Base-by-base conservation (phyloP, 2,329 filamentous ascomycete genomes). In the Cryphonectria carpinicola region DNA sequence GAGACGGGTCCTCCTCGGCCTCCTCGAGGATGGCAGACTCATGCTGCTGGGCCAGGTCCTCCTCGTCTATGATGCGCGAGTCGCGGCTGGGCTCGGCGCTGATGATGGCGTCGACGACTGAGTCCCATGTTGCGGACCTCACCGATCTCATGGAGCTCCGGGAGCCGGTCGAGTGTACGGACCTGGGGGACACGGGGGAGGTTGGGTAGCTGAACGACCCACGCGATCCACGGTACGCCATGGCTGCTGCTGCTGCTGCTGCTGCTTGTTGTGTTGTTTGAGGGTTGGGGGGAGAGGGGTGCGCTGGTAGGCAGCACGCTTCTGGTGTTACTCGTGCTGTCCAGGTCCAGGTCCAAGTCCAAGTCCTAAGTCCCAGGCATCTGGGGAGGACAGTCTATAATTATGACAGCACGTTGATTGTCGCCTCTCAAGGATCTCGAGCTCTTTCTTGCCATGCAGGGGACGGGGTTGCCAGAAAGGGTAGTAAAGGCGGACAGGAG, bases 51-150 rank as follows among this genome's bases (percentile, higher is more conserved):
- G n/a, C 39, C 6, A 52, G 28, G 4, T 52, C 56, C 5, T 68
- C 66, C 41, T 68, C 66, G 56, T 25, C 5, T 17, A 68, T 63
- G 32, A 37, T n/a, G 14, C 58, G 41, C 41, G 66, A 68, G 58
- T 68, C 60, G 4, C 66, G 66, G 56, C 25, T 61, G 22, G 58
- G 39, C 28, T 68, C 66, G 13, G 66, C 66, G 28, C 41, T 63
- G 66, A 68, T 63, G 56, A 68, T 68, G n/a, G 66, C 66, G 32
- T 68, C 66, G 46, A 68, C 66, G 35, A 68, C 66, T 11, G 58
- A 43, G 22, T 68, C 66, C 66, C 66, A 68, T 5, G 66, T 56
- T 4, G 49, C 66, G 4, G 66, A 68, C 43, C 66, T 61, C 28
- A 68, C 43, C 7, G 66, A 68, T 22, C 66, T 46, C 28, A 68